Evolutionary conservation across 768 basidiomycete species (phyloP).

Genomic region (Leccinellum albellum): DNA sequence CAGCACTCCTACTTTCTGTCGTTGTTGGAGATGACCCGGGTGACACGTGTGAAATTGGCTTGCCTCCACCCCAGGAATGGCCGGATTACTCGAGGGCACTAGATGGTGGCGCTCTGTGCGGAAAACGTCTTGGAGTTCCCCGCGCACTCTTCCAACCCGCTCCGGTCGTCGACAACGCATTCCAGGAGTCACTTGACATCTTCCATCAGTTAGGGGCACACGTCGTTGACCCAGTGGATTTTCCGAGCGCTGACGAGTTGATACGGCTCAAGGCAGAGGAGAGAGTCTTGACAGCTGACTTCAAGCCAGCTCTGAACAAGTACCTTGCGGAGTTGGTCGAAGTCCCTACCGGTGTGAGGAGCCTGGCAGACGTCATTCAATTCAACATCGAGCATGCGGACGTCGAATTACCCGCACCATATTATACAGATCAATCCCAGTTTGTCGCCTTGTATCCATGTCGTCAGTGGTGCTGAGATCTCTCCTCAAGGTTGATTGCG

Average conservation of each 20-base stretch:
- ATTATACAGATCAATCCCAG: slow-evolving; percentile 37
- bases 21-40: slow-evolving; percentile 42
- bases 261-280: slow-evolving; percentile 49
- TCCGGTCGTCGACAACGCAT: slow-evolving; percentile 30
- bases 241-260: slow-evolving; percentile 52
- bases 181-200: slow-evolving; percentile 37
- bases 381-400: slow-evolving; percentile 53
- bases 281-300: slow-evolving; percentile 50
- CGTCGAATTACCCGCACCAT: slow-evolving; percentile 40
- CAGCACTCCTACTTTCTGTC: slow-evolving; percentile 35
- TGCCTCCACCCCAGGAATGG: slow-evolving; percentile 42
- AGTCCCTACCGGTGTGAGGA: slow-evolving; percentile 59
- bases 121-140: slow-evolving; percentile 45
- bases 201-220: slow-evolving; percentile 40
- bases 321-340: slow-evolving; percentile 45
- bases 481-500: slow-evolving; percentile 15
- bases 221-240: slow-evolving; percentile 60
- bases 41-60: slow-evolving; percentile 36
- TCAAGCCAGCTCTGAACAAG: slow-evolving; percentile 48
- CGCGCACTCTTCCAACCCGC: slow-evolving; percentile 29
- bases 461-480: slow-evolving; percentile 4
- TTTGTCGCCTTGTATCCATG: slow-evolving; percentile 7
- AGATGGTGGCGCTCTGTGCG: slow-evolving; percentile 39
- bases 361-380: slow-evolving; percentile 52
- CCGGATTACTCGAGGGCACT: slow-evolving; percentile 58